Base-by-base conservation (phyloP, 1,284 basidiomycete species). In the Lentinus polychrous region DNA sequence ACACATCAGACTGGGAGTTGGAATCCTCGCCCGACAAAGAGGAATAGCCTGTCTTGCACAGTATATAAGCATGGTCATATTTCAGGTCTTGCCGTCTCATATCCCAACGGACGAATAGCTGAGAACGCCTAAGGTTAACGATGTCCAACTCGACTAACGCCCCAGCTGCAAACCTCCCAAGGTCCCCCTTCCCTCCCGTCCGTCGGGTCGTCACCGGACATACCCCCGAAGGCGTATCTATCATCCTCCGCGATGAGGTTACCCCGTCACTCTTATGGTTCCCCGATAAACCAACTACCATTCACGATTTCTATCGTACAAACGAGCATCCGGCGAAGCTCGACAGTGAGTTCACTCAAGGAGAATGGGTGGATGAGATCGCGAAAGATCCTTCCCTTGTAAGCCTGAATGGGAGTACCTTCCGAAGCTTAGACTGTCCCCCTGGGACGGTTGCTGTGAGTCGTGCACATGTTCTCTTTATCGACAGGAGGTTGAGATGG, bases 151-250 rank as follows among this genome's bases (percentile, higher is more conserved):
- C n/a, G n/a, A n/a, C n/a, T n/a, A n/a, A n/a, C n/a, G n/a, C n/a
- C n/a, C n/a, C n/a, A n/a, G n/a, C n/a, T n/a, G n/a, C n/a, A n/a
- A n/a, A n/a, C n/a, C n/a, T n/a, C n/a, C n/a, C n/a, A n/a, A n/a
- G 15, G 22, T 49, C 49, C 18, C 49, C 55, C 14, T 51, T 55
- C 23, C 40, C 45, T 17, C 27, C 48, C 7, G 45, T 59, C n/a
- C 57, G 59, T 22, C 57, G 57, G 18, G 51, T 60, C 41, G 49
- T 60, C 43, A 60, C 57, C 3, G 59, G 59, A 14, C 59, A 59
- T 43, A 55, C 45, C 4, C 2, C 51, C 5, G 27, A 45, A 10
- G 59, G 56, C 5, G 54, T 53, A 47, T 32, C 44, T 7, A 36
- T 34, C 15, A 37, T 45, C 11, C 12, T 45, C 8, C 8, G 12